Percentiles rank a stretch among this genome's conserved stretches.
These are phyloP conservation scores for Lepraria neglecta DNA, from an alignment of 495 filamentous ascomycete species.

Conservation along the genomic window DNA sequence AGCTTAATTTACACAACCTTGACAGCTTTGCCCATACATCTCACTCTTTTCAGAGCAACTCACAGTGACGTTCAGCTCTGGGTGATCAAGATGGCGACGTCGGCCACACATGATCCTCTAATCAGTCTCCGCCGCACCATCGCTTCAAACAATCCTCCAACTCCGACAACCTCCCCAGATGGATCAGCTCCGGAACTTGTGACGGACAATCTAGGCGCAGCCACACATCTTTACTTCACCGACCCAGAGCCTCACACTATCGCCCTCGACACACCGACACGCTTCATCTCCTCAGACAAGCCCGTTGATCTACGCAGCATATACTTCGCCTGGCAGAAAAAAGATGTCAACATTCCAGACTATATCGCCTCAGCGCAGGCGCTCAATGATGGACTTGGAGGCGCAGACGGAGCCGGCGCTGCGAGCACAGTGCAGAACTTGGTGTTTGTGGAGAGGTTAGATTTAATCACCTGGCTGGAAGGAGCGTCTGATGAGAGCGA, in stretches of 20 bases:
- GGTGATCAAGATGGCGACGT: background rate
- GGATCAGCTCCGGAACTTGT: constrained; percentile 32
- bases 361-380: constrained; percentile 79
- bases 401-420: constrained; percentile 47
- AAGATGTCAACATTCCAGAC: constrained; percentile 76
- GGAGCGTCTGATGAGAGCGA: constrained; percentile 83
- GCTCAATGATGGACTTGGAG: constrained; percentile 71
- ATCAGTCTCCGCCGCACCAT: constrained; percentile 74
- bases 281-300: constrained; percentile 68
- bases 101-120: constrained; percentile 54
- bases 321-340: constrained; percentile 90
- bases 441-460: constrained; percentile 81
- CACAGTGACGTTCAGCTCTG: no score
- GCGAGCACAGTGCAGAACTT: constrained; percentile 64
- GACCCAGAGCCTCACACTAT: constrained; percentile 56
- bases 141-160: constrained; percentile 55
- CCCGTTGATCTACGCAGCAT: constrained; percentile 86
- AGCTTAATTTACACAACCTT: no score
- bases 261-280: constrained; percentile 68
- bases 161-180: constrained; percentile 62
- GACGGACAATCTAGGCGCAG: constrained; percentile 59
- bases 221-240: constrained; percentile 76
- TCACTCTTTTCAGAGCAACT: no score
- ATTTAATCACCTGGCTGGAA: constrained; percentile 87
- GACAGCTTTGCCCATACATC: no score